phyloP scores from a whole-genome alignment of 768 basidiomycete genomes.

The Naganishia kalamii region DNA sequence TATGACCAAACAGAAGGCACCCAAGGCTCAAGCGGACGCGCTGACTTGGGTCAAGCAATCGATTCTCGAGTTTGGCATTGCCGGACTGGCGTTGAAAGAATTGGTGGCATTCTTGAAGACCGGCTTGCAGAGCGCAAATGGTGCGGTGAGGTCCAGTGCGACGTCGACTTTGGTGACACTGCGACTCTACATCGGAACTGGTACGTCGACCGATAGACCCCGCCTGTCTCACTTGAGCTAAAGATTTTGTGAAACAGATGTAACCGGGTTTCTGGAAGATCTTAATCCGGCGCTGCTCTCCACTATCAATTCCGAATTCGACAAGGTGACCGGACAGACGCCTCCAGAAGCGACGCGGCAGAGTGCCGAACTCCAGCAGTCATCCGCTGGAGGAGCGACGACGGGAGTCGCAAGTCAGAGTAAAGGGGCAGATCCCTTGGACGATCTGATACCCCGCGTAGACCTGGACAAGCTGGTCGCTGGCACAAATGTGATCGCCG shows the following conservation, averaged over 20 bases:
- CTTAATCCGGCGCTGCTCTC: constrained; percentile 85
- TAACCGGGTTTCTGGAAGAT: constrained; percentile 87
- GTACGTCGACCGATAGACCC: constrained; percentile 50
- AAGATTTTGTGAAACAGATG: constrained; percentile 52
- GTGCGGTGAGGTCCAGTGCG: constrained; percentile 82
- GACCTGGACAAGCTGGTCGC: constrained; percentile 81
- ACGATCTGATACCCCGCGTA: constrained; percentile 90
- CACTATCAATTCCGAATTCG: constrained; percentile 86
- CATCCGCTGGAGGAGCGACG: constrained; percentile 50
- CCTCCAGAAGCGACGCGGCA: constrained; percentile 71
- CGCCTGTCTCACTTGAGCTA: constrained; percentile 23
- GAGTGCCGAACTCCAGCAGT: constrained; percentile 60
- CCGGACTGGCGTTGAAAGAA: constrained; percentile 70
- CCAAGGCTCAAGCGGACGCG: constrained; percentile 90
- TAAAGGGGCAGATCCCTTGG: constrained; percentile 62
- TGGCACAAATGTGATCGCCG: constrained; percentile 71
- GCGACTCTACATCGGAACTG: constrained; percentile 81
- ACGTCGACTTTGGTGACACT: constrained; percentile 88
- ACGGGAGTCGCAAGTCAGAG: constrained; percentile 51
- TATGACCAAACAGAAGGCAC: constrained; percentile 88
- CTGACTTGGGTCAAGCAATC: constrained; percentile 80
- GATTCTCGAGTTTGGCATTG: constrained; percentile 82
- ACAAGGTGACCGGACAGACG: constrained; percentile 72
- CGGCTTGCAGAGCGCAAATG: constrained; percentile 86
- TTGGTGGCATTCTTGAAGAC: constrained; percentile 87